A percentile compares a stretch with the other conserved stretches of the same genome.
Evolutionary conservation across 2,329 filamentous ascomycete species (phyloP).

Genomic region (Aspergillus sojae): DNA sequence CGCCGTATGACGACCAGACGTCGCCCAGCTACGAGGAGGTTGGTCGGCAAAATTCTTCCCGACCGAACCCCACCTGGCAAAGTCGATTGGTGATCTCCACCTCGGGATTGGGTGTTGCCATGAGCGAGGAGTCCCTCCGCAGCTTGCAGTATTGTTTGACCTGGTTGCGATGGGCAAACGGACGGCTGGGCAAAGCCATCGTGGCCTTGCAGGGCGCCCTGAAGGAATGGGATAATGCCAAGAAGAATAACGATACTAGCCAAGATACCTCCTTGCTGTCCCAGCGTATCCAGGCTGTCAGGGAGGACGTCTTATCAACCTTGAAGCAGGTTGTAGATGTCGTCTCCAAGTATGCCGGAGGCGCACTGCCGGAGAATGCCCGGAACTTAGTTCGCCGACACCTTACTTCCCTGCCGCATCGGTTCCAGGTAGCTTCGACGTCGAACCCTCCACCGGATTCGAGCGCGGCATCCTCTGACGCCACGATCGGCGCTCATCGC

Average conservation of each 20-base stretch:
- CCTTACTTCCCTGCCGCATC: conserved; percentile 78
- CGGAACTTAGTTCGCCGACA: conserved; percentile 79
- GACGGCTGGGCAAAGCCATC: conserved; percentile 76
- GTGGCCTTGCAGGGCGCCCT: conserved; percentile 72
- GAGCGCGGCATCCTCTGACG: conserved; percentile 43
- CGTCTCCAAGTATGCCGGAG: conserved; percentile 88
- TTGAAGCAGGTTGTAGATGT: conserved; percentile 80
- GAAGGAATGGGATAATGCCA: conserved; percentile 74
- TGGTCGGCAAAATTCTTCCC: conserved; percentile 33
- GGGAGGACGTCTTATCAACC: conserved; percentile 72
- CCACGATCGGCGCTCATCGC: conserved; percentile 65
- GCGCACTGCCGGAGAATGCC: conserved; percentile 86
- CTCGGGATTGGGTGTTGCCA: conserved; percentile 84
- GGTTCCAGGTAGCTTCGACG: conserved; percentile 74
- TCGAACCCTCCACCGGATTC: conserved; percentile 40
- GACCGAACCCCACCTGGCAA: conserved; percentile 64
- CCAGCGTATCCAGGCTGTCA: conserved; percentile 67
- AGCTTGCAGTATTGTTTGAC: conserved; percentile 83
- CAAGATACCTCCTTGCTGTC: conserved; percentile 24
- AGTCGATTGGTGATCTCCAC: conserved; percentile 86
- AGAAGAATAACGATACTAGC: conserved; percentile 29
- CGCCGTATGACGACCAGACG: conserved; percentile 78
- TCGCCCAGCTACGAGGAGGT: conserved; percentile 75
- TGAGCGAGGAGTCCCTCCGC: conserved; percentile 83
- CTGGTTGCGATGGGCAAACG: conserved; percentile 80